These are phyloP conservation scores for Kuraishia capsulata DNA, from an alignment of 805 yeast genomes.

Conservation along the genomic window DNA sequence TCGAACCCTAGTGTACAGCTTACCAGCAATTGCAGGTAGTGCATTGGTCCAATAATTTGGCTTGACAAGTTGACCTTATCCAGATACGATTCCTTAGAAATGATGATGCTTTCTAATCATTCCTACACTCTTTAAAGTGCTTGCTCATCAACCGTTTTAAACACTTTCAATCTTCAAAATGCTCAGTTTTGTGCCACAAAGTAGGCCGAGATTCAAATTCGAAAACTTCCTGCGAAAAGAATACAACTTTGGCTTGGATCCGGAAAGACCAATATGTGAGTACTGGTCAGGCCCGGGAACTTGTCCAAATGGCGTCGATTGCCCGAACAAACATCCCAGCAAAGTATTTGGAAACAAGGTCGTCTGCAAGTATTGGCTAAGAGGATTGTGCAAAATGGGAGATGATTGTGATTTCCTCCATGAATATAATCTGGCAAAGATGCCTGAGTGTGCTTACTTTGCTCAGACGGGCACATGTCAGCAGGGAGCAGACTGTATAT, in stretches of 20 bases:
- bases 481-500: conserved; percentile 89
- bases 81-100: too few relatives aligned
- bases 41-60: too few relatives aligned
- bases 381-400: conserved; percentile 95
- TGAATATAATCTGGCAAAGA: conserved; percentile 85
- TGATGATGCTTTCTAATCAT: too few relatives aligned
- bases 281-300: conserved; percentile 55
- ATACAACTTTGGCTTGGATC: conserved; percentile 74
- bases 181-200: too few relatives aligned
- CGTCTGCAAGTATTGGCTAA: conserved; percentile 96
- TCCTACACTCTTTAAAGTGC: too few relatives aligned
- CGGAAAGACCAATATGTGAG: conserved; percentile 84
- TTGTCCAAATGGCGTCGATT: conserved; percentile 80
- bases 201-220: conserved; percentile 35
- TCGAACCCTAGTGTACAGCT: too few relatives aligned
- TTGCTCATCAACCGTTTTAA: too few relatives aligned
- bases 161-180: too few relatives aligned
- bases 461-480: conserved; percentile 80
- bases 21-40: too few relatives aligned
- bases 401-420: conserved; percentile 94
- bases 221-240: conserved; percentile 79
- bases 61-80: too few relatives aligned
- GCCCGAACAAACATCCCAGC: conserved; percentile 79
- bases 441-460: conserved; percentile 94
- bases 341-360: conserved; percentile 58